Base-by-base conservation (phyloP, 2,329 filamentous ascomycete genomes). In the Escovopsis weberi region DNA sequence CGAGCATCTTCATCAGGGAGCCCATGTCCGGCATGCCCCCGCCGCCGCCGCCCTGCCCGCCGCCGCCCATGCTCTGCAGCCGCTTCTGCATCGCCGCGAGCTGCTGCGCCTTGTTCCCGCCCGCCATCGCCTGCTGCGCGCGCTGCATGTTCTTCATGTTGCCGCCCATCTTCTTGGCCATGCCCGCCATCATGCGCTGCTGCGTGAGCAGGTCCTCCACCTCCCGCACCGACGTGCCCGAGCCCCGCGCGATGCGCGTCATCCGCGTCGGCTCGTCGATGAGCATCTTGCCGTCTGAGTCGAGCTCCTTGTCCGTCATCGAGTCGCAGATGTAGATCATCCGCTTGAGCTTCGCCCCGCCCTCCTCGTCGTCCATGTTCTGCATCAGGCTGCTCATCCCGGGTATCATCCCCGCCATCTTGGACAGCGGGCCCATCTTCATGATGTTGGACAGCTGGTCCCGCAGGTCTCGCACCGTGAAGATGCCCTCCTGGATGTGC, bases 261-360 rank as follows among this genome's bases (percentile, higher is more conserved):
- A 96, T 94, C 36, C 91, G 78, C 12, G 83, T 85, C 1, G 91
- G 91, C 58, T 96, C 85, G 19, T 94, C 85, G 45, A 93, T 76
- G 51, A 98, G 89, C 48, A 94, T 77, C 64, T 94, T 94, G 59
- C 91, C 91, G 55, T 98, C 89, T 37, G 83, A 85, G 61, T 98
- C 89, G 18, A 98, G 78, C 59, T 98, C 91, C 58, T 93, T 93
- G 19, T 85, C 78, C 0, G 89, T 96, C 91, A 98, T 98, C 49
- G 82, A 89, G 66, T 98, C 91, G 67, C 88, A 95, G 46, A 98
- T 94, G 67, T 94, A 96, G 52, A 98, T 86, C 91, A 98, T 98
- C 48, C 91, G 82, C 64, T 94, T 93, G 26, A 98, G 74, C 64
- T 96, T 95, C 54, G 82, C 69, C 43, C 80, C 79, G n/a, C 89